A percentile compares a stretch with the other conserved stretches of the same genome.
Evolutionary conservation across 768 basidiomycete species (phyloP).

Genomic region (Amanita thiersii): DNA sequence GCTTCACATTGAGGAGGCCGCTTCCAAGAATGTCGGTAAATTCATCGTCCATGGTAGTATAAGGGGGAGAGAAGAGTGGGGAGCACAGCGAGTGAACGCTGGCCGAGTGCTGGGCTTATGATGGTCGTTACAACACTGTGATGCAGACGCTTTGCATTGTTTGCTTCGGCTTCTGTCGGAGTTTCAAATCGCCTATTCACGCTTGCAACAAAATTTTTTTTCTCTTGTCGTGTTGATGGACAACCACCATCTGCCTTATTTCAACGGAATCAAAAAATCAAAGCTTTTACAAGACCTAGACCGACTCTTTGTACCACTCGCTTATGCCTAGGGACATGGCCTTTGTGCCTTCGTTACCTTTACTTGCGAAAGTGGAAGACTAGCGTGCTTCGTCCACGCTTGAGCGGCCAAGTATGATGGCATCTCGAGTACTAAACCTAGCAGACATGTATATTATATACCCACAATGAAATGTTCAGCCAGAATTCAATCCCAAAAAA

Average conservation of each 20-base stretch:
- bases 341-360: constrained; percentile 68
- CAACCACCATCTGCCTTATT: constrained; percentile 9
- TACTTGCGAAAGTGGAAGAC: constrained; percentile 73
- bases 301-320: constrained; percentile 41
- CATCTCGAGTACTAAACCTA: constrained; percentile 74
- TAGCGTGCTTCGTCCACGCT: constrained; percentile 64
- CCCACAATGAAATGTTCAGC: too few relatives aligned
- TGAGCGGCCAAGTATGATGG: constrained; percentile 56
- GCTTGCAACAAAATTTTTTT: constrained; percentile 7
- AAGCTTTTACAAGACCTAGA: constrained; percentile 14
- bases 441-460: constrained; percentile 29
- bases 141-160: constrained; percentile 14
- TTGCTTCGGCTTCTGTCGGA: constrained; percentile 24
- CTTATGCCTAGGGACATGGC: constrained; percentile 76
- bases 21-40: constrained; percentile 67
- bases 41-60: constrained; percentile 52
- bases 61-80: constrained; percentile 16
- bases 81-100: constrained; percentile 20
- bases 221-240: constrained; percentile 9
- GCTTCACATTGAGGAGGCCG: constrained; percentile 19
- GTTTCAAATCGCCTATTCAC: constrained; percentile 10
- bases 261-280: too few relatives aligned
- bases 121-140: constrained; percentile 23
- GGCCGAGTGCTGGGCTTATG: constrained; percentile 26
- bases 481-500: background rate